Conservation (phyloP, 2,329 filamentous ascomycete genomes). For the Colletotrichum shisoi region DNA sequence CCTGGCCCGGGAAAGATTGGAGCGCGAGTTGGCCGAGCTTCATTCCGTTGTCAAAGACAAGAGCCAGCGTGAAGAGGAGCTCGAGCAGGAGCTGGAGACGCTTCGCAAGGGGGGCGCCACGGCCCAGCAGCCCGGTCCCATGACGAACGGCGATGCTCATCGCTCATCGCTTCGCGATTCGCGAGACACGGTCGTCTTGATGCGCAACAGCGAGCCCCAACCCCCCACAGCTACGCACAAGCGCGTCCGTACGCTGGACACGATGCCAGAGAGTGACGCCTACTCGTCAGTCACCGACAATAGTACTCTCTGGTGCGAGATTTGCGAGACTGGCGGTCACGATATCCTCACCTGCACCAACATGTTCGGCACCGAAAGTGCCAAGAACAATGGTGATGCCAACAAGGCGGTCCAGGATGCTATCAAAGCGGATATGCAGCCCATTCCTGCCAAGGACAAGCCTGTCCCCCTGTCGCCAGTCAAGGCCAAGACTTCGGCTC, state of each 20-base stretch:
- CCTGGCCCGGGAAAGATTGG: conserved; percentile 72
- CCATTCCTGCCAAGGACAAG: conserved; percentile 53
- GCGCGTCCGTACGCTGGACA: conserved; percentile 66
- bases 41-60: conserved; percentile 77
- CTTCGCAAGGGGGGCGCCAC: conserved; percentile 59
- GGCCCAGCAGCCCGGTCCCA: conserved; percentile 11
- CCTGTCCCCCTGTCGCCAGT: conserved; percentile 65
- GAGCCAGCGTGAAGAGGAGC: conserved; percentile 77
- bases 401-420: conserved; percentile 49
- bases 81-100: conserved; percentile 80
- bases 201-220: conserved; percentile 58
- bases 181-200: conserved; percentile 69
- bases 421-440: conserved; percentile 51
- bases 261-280: conserved; percentile 74
- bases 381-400: conserved; percentile 47
- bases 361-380: conserved; percentile 71
- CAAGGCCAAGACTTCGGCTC: conserved; percentile 55
- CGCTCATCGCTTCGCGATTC: conserved; percentile 71
- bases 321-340: conserved; percentile 90
- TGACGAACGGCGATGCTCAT: conserved; percentile 58
- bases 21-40: conserved; percentile 81
- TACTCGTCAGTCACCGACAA: conserved; percentile 76
- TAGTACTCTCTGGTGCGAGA: conserved; percentile 87
- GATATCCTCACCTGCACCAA: conserved; percentile 94
- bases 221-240: conserved; percentile 59